These are phyloP conservation scores for Termitomyces sp. DNA, from an alignment of 768 basidiomycete genomes.

Conservation along the genomic window DNA sequence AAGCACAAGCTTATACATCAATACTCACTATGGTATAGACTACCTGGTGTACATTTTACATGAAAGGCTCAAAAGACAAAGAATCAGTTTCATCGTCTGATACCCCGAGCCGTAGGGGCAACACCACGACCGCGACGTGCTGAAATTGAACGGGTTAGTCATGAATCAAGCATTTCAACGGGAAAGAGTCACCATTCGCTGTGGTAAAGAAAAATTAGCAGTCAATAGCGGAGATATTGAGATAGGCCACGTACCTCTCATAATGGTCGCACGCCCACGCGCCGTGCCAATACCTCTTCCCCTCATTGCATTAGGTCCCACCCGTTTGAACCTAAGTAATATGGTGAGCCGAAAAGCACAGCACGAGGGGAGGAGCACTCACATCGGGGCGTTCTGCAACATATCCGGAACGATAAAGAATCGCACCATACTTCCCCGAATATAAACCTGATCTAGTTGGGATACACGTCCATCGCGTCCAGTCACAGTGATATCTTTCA, in stretches of 20 bases:
- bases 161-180: not conserved
- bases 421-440: conserved; percentile 94
- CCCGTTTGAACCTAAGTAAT: conserved; percentile 88
- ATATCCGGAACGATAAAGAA: conserved; percentile 99
- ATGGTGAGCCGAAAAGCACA: not conserved
- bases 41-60: conserved; percentile 11
- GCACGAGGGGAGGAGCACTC: conserved; percentile 26
- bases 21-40: conserved; percentile 10
- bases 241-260: conserved; percentile 69
- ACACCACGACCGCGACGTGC: conserved; percentile 88
- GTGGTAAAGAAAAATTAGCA: conserved; percentile 15
- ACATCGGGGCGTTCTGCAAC: conserved; percentile 99
- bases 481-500: conserved; percentile 96
- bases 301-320: conserved; percentile 97
- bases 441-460: conserved; percentile 98
- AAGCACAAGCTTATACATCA: conserved; percentile 1
- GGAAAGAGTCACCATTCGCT: conserved; percentile 66
- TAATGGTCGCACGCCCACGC: conserved; percentile 96
- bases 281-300: conserved; percentile 99
- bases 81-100: conserved; percentile 56
- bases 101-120: conserved; percentile 65
- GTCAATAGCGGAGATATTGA: conserved; percentile 7
- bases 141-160: conserved; percentile 23
- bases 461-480: conserved; percentile 97
- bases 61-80: conserved; percentile 1